These are phyloP conservation scores for Teunomyces stri DNA, from an alignment of 805 yeast species.

Conservation along the genomic window DNA sequence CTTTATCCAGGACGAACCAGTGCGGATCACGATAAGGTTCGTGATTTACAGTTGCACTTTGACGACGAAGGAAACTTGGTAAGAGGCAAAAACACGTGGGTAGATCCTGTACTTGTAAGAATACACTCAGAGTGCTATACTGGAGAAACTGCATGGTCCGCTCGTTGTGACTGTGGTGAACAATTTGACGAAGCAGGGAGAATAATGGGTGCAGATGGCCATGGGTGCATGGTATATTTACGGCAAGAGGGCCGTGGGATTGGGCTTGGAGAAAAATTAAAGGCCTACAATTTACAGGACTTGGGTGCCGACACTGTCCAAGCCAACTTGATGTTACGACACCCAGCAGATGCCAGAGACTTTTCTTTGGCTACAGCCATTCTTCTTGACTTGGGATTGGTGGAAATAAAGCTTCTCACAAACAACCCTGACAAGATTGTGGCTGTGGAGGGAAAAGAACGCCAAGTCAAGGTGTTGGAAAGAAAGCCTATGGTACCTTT, in stretches of 20 bases:
- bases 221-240: constrained; percentile 91
- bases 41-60: constrained; percentile 27
- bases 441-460: constrained; percentile 87
- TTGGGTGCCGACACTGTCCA: constrained; percentile 98
- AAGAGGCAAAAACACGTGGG: constrained; percentile 18
- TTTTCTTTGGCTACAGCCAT: constrained; percentile 94
- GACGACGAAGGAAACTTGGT: constrained; percentile 30
- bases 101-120: constrained; percentile 65
- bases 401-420: constrained; percentile 73
- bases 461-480: constrained; percentile 72
- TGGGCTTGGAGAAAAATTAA: constrained; percentile 95
- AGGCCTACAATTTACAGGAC: constrained; percentile 96
- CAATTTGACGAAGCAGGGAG: constrained; percentile 98
- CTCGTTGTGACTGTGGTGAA: constrained; percentile 98
- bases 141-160: constrained; percentile 99
- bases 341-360: constrained; percentile 97
- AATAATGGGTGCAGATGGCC: constrained; percentile 80
- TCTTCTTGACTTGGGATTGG: constrained; percentile 73
- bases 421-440: constrained; percentile 95
- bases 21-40: constrained; percentile 57
- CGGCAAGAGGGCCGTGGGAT: constrained; percentile 99
- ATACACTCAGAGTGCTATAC: constrained; percentile 98
- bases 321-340: constrained; percentile 87
- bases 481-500: constrained; percentile 97
- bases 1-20: constrained; percentile 78